These are phyloP conservation scores for Yarrowia galli DNA, from an alignment of 1,139 yeast genomes.

Conservation along the genomic window DNA sequence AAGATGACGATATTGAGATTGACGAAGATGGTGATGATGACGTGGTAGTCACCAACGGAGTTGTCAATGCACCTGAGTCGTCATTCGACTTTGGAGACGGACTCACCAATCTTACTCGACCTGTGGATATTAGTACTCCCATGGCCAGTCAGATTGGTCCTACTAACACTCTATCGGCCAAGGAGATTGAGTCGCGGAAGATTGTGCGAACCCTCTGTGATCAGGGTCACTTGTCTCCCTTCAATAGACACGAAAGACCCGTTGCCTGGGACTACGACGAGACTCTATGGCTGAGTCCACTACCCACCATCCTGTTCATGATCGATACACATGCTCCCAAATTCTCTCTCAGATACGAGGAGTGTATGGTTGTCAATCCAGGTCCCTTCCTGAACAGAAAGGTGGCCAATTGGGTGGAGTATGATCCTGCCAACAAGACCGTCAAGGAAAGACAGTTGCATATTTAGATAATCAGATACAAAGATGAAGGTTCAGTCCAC, in stretches of 20 bases:
- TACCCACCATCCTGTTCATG: constrained; percentile 64
- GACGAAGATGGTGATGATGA: neutral
- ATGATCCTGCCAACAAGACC: constrained; percentile 57
- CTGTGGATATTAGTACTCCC: constrained; percentile 18
- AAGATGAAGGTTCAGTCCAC: too few species aligned
- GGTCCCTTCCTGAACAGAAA: constrained; percentile 60
- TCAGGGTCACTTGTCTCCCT: constrained; percentile 89
- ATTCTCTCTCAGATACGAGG: constrained; percentile 80
- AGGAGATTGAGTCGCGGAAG: constrained; percentile 67
- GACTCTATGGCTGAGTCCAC: constrained; percentile 72
- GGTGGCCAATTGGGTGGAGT: constrained; percentile 72
- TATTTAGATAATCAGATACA: constrained; percentile 4
- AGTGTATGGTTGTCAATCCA: constrained; percentile 80
- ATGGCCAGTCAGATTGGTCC: constrained; percentile 16
- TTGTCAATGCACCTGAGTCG: neutral
- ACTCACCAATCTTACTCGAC: constrained; percentile 20
- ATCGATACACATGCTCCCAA: constrained; percentile 73
- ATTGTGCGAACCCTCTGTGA: constrained; percentile 80
- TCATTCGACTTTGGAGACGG: constrained; percentile 7
- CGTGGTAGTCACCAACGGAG: neutral
- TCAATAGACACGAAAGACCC: constrained; percentile 65
- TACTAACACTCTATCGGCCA: constrained; percentile 22
- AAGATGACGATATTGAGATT: neutral
- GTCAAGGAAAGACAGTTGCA: constrained; percentile 49
- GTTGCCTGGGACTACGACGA: constrained; percentile 75